phyloP scores from a whole-genome alignment of 306 rosid genomes.

The Morella rubra region DNA sequence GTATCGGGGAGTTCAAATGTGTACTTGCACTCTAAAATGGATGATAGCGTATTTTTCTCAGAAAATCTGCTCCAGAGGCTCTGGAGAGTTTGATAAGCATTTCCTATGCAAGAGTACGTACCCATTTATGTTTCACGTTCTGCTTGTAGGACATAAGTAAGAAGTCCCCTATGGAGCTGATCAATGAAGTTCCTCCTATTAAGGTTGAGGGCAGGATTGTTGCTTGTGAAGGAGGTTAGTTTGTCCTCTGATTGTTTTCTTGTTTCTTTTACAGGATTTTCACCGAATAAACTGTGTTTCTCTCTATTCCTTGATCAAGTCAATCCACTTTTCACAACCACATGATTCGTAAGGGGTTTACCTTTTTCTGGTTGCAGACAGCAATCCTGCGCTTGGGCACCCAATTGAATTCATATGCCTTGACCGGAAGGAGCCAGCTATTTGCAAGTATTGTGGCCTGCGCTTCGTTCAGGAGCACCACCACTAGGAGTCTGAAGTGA shows the following conservation, averaged over 20 bases:
- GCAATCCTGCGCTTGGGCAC: conserved; percentile 78
- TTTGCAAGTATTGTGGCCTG: conserved; percentile 94
- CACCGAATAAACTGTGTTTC: conserved; percentile 1
- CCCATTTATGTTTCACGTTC: conserved; percentile 22
- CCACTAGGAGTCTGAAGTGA: conserved; percentile 40
- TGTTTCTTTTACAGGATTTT: conserved; percentile 5
- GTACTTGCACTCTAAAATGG: too few relatives aligned
- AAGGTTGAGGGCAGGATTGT: conserved; percentile 90
- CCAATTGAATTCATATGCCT: conserved; percentile 94
- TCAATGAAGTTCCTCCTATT: conserved; percentile 94
- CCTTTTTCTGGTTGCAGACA: conserved; percentile 56
- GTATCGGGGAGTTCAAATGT: too few relatives aligned
- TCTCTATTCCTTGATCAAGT: not conserved
- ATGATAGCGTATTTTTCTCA: too few relatives aligned
- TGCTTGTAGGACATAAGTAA: conserved; percentile 71
- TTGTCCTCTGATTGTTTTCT: not conserved
- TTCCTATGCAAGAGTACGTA: not conserved
- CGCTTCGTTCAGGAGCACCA: conserved; percentile 83
- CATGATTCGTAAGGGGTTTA: not conserved
- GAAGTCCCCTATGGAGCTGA: conserved; percentile 98
- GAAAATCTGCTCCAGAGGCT: not conserved
- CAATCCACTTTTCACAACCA: not conserved
- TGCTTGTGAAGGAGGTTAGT: conserved; percentile 95
- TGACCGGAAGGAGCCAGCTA: conserved; percentile 66
- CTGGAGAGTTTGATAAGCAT: not conserved